Conservation (phyloP, 2,329 filamentous ascomycete genomes). For the Fusarium annulatum region DNA sequence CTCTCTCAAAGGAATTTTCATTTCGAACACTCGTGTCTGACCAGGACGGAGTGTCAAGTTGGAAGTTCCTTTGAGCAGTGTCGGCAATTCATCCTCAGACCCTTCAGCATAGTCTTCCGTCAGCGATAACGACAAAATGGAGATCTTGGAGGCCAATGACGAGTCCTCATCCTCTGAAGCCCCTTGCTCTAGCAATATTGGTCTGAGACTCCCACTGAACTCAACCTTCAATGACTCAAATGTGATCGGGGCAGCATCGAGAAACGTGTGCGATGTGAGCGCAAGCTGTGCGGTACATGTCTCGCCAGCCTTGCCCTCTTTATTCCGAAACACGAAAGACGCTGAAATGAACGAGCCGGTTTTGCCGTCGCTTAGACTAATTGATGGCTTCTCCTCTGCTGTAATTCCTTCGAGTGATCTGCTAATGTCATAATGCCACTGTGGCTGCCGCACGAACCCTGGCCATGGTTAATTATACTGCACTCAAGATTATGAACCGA, state of each 20-base stretch:
- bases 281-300: constrained; percentile 67
- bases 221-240: constrained; percentile 64
- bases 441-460: constrained; percentile 65
- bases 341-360: constrained; percentile 65
- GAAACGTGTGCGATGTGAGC: constrained; percentile 66
- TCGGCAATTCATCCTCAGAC: constrained; percentile 46
- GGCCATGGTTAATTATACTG: constrained; percentile 14
- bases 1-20: constrained; percentile 81
- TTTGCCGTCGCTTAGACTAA: constrained; percentile 63
- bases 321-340: constrained; percentile 67
- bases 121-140: constrained; percentile 46
- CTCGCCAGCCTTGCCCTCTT: constrained; percentile 71
- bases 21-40: constrained; percentile 75
- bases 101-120: constrained; percentile 46
- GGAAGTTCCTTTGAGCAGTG: constrained; percentile 63
- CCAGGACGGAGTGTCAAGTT: constrained; percentile 75
- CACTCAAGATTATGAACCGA: neutral
- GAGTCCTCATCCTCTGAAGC: constrained; percentile 14
- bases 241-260: constrained; percentile 61
- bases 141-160: constrained; percentile 8
- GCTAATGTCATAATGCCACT: constrained; percentile 71
- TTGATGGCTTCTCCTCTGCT: constrained; percentile 57
- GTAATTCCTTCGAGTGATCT: constrained; percentile 65
- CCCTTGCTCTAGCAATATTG: constrained; percentile 62
- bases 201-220: constrained; percentile 68